A percentile compares a stretch with the other conserved stretches of the same genome.
These are phyloP conservation scores for Saxophila tyrrhenica DNA, from an alignment of 495 filamentous ascomycete species.

Conservation along the genomic window DNA sequence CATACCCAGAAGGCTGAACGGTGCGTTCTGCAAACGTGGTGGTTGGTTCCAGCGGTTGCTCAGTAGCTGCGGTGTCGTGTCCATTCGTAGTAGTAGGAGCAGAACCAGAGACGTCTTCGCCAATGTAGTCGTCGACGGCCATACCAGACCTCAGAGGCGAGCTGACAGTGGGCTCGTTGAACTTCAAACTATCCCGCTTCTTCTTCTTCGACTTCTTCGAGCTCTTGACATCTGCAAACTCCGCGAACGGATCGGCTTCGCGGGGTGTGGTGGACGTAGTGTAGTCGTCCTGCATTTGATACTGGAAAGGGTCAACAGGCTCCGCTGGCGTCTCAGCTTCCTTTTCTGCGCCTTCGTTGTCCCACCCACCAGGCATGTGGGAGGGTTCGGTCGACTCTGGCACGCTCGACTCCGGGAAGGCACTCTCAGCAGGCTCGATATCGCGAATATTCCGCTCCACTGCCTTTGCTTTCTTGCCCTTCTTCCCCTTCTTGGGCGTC, in stretches of 20 bases:
- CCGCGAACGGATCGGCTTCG: slow-evolving; percentile 9
- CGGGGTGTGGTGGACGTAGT: neutral
- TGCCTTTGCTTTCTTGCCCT: slow-evolving; percentile 10
- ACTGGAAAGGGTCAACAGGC: slow-evolving; percentile 11
- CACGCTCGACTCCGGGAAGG: neutral
- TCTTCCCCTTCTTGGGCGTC: slow-evolving; percentile 16
- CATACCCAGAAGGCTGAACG: neutral
- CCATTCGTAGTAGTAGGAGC: neutral
- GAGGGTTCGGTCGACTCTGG: neutral
- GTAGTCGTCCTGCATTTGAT: slow-evolving; percentile 5
- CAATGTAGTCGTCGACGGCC: slow-evolving; percentile 25
- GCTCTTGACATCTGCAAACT: slow-evolving; percentile 13
- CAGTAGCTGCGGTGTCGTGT: neutral
- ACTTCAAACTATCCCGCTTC: slow-evolving; percentile 24
- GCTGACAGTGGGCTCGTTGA: slow-evolving; percentile 21
- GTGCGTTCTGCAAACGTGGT: neutral
- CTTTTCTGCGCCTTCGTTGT: neutral
- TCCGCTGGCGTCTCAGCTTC: neutral
- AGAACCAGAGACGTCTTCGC: neutral
- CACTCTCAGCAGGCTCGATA: slow-evolving; percentile 2
- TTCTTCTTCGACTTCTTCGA: slow-evolving; percentile 24
- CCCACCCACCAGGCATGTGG: slow-evolving; percentile 8
- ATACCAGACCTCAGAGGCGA: slow-evolving; percentile 28
- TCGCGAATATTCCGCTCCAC: slow-evolving; percentile 10
- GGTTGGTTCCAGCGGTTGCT: neutral